Evolutionary conservation across 1,284 basidiomycete genomes (phyloP).

Genomic region (Heterobasidion occidentale): DNA sequence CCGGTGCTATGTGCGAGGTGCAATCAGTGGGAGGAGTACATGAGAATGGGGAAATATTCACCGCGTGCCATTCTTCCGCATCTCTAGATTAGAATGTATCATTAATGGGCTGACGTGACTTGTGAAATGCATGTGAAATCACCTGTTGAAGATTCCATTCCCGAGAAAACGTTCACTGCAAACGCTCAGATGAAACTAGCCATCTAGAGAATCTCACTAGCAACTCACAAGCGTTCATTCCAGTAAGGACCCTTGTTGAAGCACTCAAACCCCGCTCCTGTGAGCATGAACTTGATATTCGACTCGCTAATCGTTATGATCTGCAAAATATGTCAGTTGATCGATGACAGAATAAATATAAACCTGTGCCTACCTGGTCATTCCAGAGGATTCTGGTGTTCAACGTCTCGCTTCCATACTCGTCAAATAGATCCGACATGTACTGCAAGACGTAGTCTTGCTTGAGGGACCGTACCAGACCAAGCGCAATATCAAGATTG

Average conservation of each 20-base stretch:
- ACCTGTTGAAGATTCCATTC: slow-evolving; percentile 61
- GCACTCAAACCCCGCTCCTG: slow-evolving; percentile 1
- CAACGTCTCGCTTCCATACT: slow-evolving; percentile 54
- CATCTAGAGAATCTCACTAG: not conserved
- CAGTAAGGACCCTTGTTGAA: slow-evolving; percentile 2
- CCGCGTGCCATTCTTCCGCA: slow-evolving; percentile 38
- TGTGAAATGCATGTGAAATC: slow-evolving; percentile 10
- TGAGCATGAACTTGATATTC: slow-evolving; percentile 4
- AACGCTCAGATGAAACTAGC: not conserved
- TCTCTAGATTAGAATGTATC: slow-evolving; percentile 16
- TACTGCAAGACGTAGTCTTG: slow-evolving; percentile 53
- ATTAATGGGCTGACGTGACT: not conserved
- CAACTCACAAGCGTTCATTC: slow-evolving; percentile 1
- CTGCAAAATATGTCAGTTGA: not conserved
- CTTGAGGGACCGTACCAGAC: slow-evolving; percentile 43
- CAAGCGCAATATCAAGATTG: slow-evolving; percentile 54
- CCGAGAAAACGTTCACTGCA: slow-evolving; percentile 34
- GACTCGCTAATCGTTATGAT: slow-evolving; percentile 1
- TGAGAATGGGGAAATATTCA: not conserved
- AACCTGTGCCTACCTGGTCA: slow-evolving; percentile 39
- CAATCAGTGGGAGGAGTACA: not conserved
- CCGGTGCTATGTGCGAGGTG: slow-evolving; percentile 30
- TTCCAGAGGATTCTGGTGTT: slow-evolving; percentile 55
- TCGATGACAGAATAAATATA: not conserved
- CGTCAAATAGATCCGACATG: slow-evolving; percentile 43